phyloP scores from a whole-genome alignment of 441 rosid genomes.

The Brassica hybrid region DNA sequence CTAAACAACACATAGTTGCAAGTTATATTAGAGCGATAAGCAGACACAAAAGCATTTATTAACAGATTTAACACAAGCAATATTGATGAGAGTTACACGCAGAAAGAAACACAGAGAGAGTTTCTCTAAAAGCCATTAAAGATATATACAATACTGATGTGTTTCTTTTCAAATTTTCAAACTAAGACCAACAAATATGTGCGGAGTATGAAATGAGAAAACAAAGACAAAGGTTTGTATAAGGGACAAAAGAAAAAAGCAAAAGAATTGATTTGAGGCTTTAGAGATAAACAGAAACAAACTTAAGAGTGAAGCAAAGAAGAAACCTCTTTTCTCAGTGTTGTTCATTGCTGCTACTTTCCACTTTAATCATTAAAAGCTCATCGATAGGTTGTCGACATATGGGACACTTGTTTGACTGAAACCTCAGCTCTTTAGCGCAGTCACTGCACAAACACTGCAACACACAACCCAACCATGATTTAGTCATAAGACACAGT shows the following conservation, averaged over 20 bases:
- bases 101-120: conserved; percentile 19
- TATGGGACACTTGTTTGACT: conserved; percentile 80
- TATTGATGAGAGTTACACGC: neutral
- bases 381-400: conserved; percentile 75
- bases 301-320: conserved; percentile 34
- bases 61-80: conserved; percentile 13
- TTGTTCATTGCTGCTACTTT: conserved; percentile 42
- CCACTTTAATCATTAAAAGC: conserved; percentile 78
- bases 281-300: conserved; percentile 15
- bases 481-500: neutral
- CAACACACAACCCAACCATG: conserved; percentile 23
- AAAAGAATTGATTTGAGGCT: conserved; percentile 5
- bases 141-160: conserved; percentile 23
- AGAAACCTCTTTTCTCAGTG: conserved; percentile 30
- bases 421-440: conserved; percentile 72
- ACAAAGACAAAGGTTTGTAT: conserved; percentile 16
- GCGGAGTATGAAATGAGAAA: conserved; percentile 6
- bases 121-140: conserved; percentile 21
- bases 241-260: conserved; percentile 6
- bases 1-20: conserved; percentile 8
- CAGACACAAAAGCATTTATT: conserved; percentile 4
- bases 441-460: conserved; percentile 89
- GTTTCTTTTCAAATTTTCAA: conserved; percentile 3
- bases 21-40: neutral
- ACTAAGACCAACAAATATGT: conserved; percentile 26